These are phyloP conservation scores for Senna tora DNA, from an alignment of 306 rosid genomes.

Conservation along the genomic window DNA sequence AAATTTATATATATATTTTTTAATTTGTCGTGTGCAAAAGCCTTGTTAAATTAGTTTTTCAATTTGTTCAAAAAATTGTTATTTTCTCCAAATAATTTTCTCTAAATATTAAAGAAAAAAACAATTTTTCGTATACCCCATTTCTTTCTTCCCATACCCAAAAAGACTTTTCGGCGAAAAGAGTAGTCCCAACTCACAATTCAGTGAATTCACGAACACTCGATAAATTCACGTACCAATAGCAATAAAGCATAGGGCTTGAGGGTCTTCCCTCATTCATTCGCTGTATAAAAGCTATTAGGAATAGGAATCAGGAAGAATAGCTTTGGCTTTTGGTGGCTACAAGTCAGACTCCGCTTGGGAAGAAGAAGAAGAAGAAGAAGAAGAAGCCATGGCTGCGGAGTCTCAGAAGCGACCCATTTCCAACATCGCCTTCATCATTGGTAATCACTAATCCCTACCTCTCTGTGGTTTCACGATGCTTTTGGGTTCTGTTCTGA, in stretches of 20 bases:
- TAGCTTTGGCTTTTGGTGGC: slow-evolving; percentile 50
- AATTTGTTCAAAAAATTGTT: neutral
- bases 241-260: neutral
- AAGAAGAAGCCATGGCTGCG: slow-evolving; percentile 52
- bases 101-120: too few relatives aligned
- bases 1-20: too few relatives aligned
- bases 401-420: slow-evolving; percentile 50
- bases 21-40: too few relatives aligned
- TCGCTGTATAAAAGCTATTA: neutral
- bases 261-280: neutral
- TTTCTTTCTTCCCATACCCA: neutral
- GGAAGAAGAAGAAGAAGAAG: too few relatives aligned
- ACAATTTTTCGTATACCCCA: too few relatives aligned
- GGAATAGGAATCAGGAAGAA: slow-evolving; percentile 9
- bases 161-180: neutral
- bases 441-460: slow-evolving; percentile 49
- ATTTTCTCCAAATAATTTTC: too few relatives aligned
- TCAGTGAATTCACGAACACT: too few relatives aligned
- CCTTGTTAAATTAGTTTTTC: too few relatives aligned
- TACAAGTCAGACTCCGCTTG: slow-evolving; percentile 48
- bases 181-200: neutral
- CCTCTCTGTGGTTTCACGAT: neutral
- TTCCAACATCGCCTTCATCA: slow-evolving; percentile 68
- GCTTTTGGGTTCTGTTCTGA: slow-evolving; percentile 6
- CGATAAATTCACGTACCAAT: too few relatives aligned